These are phyloP conservation scores for Fusarium robinianum DNA, from an alignment of 2,329 filamentous ascomycete genomes.

Conservation along the genomic window DNA sequence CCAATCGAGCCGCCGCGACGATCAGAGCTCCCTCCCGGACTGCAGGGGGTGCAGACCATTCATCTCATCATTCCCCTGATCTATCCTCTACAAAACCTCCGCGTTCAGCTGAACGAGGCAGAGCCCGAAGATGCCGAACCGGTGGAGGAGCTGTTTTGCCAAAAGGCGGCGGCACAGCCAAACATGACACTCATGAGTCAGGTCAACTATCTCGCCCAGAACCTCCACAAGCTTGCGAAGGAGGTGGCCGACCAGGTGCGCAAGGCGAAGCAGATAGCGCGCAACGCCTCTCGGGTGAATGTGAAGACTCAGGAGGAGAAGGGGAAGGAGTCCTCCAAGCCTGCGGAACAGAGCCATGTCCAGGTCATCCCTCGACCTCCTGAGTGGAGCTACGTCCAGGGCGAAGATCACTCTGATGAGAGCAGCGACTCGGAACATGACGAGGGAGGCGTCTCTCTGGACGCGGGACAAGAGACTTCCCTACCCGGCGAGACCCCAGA, in stretches of 20 bases:
- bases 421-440: slow-evolving; percentile 51
- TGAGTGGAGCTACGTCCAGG: slow-evolving; percentile 66
- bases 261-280: background rate
- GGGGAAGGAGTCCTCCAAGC: slow-evolving; percentile 6
- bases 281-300: slow-evolving; percentile 54
- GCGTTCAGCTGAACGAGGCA: slow-evolving; percentile 67
- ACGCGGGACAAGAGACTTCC: slow-evolving; percentile 36
- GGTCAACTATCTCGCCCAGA: slow-evolving; percentile 74
- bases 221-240: slow-evolving; percentile 69
- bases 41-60: slow-evolving; percentile 66
- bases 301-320: slow-evolving; percentile 12
- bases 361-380: slow-evolving; percentile 75
- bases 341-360: slow-evolving; percentile 65
- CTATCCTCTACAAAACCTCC: slow-evolving; percentile 72
- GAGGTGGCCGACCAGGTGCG: slow-evolving; percentile 39
- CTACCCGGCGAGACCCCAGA: slow-evolving; percentile 50
- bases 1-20: slow-evolving; percentile 69
- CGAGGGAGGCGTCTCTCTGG: slow-evolving; percentile 49
- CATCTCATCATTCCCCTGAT: slow-evolving; percentile 71
- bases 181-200: slow-evolving; percentile 72
- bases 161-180: slow-evolving; percentile 59
- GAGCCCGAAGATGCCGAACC: slow-evolving; percentile 62
- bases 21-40: slow-evolving; percentile 60
- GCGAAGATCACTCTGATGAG: slow-evolving; percentile 54
- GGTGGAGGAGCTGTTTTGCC: slow-evolving; percentile 67